A percentile compares a stretch with the other conserved stretches of the same genome.
Conservation (phyloP, 805 yeast genomes). For the Jamesozyma gamospora region DNA sequence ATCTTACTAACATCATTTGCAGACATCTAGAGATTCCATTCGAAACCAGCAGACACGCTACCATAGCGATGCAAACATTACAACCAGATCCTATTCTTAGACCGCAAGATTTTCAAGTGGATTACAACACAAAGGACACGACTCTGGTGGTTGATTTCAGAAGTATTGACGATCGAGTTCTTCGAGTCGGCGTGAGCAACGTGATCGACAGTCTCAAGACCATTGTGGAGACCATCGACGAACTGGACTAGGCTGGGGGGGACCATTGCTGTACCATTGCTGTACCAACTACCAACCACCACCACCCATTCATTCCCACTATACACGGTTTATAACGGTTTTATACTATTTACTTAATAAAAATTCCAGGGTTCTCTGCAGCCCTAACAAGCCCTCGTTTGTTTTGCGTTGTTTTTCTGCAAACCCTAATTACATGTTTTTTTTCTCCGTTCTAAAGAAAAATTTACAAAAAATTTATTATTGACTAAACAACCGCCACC, state of each 20-base stretch:
- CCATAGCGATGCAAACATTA: slow-evolving; percentile 50
- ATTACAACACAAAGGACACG: slow-evolving; percentile 31
- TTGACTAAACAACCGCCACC: too few species aligned
- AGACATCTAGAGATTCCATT: slow-evolving; percentile 55
- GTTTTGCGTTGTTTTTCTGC: too few species aligned
- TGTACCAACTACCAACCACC: too few species aligned
- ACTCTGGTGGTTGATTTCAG: slow-evolving; percentile 39
- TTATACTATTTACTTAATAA: too few species aligned
- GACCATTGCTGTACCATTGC: too few species aligned
- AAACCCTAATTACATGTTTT: too few species aligned
- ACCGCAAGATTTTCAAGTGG: slow-evolving; percentile 50
- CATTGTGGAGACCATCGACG: slow-evolving; percentile 70
- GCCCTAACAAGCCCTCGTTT: too few species aligned
- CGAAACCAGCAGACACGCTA: slow-evolving; percentile 46
- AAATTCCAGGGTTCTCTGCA: too few species aligned
- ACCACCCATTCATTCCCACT: too few species aligned
- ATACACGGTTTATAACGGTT: too few species aligned
- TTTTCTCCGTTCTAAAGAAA: too few species aligned
- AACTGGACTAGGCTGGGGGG: slow-evolving; percentile 24
- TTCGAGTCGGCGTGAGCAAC: slow-evolving; percentile 78
- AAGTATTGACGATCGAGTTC: slow-evolving; percentile 61
- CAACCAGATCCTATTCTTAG: slow-evolving; percentile 75
- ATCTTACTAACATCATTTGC: slow-evolving; percentile 8
- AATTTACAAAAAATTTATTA: too few species aligned
- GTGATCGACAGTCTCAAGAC: slow-evolving; percentile 69